Conservation (phyloP, 345 rosid species). For the Erucastrum elatum region DNA sequence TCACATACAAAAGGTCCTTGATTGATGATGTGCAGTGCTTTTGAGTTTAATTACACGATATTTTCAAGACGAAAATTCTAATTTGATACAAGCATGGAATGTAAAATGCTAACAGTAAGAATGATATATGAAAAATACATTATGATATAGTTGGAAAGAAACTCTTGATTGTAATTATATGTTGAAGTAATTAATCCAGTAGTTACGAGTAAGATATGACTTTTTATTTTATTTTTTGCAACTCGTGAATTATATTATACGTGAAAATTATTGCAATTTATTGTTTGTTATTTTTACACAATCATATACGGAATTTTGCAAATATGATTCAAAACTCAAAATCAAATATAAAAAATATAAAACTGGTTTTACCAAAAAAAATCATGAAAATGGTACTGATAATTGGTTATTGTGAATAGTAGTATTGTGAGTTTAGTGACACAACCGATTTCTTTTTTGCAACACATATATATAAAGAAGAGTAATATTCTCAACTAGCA, state of each 20-base stretch:
- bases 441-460: background rate
- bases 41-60: background rate
- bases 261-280: too few species aligned
- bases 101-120: background rate
- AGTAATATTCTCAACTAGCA: too few species aligned
- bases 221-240: too few species aligned
- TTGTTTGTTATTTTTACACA: too few species aligned
- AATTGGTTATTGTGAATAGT: background rate
- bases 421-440: background rate
- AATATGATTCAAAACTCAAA: too few species aligned
- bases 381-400: background rate
- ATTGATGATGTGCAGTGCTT: background rate
- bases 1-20: background rate
- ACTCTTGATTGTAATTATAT: background rate
- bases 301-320: too few species aligned
- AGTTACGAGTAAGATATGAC: background rate
- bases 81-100: conserved; percentile 3
- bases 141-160: background rate
- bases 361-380: background rate
- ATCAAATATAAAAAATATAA: too few species aligned
- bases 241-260: too few species aligned
- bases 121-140: background rate
- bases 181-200: background rate
- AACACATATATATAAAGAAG: background rate
- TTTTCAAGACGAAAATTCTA: background rate